A percentile compares a stretch with the other conserved stretches of the same genome.
phyloP scores from a whole-genome alignment of 768 basidiomycete genomes.

The Xerocomus spinulosus region DNA sequence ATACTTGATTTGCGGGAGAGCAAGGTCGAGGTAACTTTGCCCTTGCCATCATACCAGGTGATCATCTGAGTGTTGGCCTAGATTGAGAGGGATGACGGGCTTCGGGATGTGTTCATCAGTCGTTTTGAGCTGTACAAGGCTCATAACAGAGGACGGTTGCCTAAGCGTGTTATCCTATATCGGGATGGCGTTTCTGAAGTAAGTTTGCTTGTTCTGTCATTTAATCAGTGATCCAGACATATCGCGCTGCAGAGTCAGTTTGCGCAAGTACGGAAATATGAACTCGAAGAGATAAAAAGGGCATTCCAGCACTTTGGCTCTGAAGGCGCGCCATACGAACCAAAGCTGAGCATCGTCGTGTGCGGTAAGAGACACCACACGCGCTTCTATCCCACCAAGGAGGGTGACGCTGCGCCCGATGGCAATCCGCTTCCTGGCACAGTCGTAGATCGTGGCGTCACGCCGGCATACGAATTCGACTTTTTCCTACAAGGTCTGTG shows the following conservation, averaged over 20 bases:
- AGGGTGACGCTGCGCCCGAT: constrained; percentile 34
- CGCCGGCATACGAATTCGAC: constrained; percentile 50
- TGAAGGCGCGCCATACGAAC: constrained; percentile 39
- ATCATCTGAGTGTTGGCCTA: background rate
- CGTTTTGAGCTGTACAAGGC: constrained; percentile 37
- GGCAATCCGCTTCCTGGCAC: constrained; percentile 54
- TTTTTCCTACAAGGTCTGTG: constrained; percentile 48
- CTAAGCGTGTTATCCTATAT: constrained; percentile 44
- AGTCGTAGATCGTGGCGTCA: constrained; percentile 52
- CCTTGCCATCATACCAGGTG: background rate
- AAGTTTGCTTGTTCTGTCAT: constrained; percentile 3
- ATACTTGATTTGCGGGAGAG: constrained; percentile 44
- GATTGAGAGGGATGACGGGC: constrained; percentile 31
- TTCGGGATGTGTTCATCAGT: constrained; percentile 45
- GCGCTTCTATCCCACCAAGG: constrained; percentile 48
- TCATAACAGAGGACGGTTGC: constrained; percentile 34
- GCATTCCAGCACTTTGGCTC: constrained; percentile 39
- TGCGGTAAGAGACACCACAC: constrained; percentile 57
- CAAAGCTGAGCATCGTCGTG: constrained; percentile 48
- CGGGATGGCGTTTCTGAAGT: constrained; percentile 82
- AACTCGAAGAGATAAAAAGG: constrained; percentile 36
- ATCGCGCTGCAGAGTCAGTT: constrained; percentile 41
- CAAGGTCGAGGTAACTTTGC: constrained; percentile 57
- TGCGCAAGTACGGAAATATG: constrained; percentile 38
- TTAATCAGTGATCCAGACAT: background rate